Base-by-base conservation (phyloP, 2,329 filamentous ascomycete species). In the Lachnellula subtilissima region DNA sequence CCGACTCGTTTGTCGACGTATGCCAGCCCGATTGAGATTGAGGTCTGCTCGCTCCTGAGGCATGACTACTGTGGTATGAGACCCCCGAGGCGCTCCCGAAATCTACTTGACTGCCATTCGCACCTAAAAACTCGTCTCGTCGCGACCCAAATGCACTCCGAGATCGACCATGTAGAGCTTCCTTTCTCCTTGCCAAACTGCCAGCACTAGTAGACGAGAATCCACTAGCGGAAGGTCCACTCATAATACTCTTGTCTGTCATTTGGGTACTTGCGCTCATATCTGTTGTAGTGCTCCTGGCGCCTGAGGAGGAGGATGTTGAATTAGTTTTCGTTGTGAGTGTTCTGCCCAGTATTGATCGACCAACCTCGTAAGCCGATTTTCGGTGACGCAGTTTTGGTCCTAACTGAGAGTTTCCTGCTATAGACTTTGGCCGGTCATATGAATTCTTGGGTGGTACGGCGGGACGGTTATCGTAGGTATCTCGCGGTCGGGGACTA, bases 151-250 rank as follows among this genome's bases (percentile, higher is more conserved):
- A 72, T 3, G 84, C 83, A 67, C 86, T 90, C 61, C 84, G 82
- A 15, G 86, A 79, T 59, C 86, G 72, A 69, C 63, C 72, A 68
- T 78, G 72, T 67, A 67, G 47, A 15, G 61, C 61, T 52, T 72
- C 72, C 62, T 86, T 87, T 67, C 89, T 88, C 59, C 92, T 84
- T 32, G 91, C 92, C 61, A 95, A 84, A 73, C 93, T 97, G 53
- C 92, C 94, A 15, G 94, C 94, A 73, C 94, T 97, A 15, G 94
- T 97, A 50, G 91, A 89, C 71, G 93, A 97, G 72, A 97, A 91
- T 12, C 83, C 93, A 50, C 92, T 86, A 0, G 94, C 94, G 52
- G 94, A 97, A 52, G 84, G 81, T 3, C 93, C 94, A 70, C 93
- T 97, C 93, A 97, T 97, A 45, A 99, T 72, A 66, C 90, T 97